Conservation (phyloP, 139 green algal species). For the Chara braunii region DNA sequence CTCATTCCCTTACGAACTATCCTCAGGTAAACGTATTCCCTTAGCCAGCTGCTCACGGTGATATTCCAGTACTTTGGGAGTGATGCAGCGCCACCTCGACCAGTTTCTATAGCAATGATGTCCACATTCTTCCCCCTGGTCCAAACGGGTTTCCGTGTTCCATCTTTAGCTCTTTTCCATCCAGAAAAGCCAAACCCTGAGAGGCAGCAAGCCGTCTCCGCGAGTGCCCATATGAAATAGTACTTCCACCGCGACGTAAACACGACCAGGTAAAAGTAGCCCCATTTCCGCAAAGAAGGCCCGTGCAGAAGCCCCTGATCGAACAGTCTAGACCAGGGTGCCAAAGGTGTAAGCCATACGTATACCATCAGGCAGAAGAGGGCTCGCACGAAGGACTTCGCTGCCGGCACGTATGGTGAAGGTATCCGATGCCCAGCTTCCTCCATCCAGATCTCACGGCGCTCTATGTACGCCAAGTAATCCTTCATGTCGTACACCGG, state of each 20-base stretch:
- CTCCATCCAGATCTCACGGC: too few relatives aligned
- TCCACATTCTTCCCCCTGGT: constrained; percentile 22
- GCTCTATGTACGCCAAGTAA: constrained; percentile 29
- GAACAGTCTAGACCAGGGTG: too few relatives aligned
- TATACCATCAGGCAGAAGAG: too few relatives aligned
- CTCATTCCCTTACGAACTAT: constrained; percentile 12
- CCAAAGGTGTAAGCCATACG: too few relatives aligned
- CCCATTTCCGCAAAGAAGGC: constrained; percentile 6
- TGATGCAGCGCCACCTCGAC: constrained; percentile 4
- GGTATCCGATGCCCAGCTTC: too few relatives aligned
- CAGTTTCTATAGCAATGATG: constrained; percentile 32
- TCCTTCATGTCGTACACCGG: constrained; percentile 27
- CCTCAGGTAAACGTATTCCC: constrained; percentile 37
- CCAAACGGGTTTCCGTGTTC: constrained; percentile 22
- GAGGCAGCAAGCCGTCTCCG: constrained; percentile 18
- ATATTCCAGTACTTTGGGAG: constrained; percentile 41
- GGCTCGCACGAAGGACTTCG: too few relatives aligned
- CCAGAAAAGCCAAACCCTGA: constrained; percentile 37
- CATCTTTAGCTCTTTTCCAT: constrained; percentile 29
- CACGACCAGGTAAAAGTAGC: constrained; percentile 18
- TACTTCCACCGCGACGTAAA: constrained; percentile 37
- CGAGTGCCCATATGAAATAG: constrained; percentile 41
- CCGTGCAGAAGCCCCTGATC: too few relatives aligned
- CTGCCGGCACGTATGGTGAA: too few relatives aligned
- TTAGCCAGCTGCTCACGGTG: constrained; percentile 28